Evolutionary conservation across 2,329 filamentous ascomycete genomes (phyloP), one percentile per base, ranked within the genome.

Genomic region (Polytolypa hystricis): DNA sequence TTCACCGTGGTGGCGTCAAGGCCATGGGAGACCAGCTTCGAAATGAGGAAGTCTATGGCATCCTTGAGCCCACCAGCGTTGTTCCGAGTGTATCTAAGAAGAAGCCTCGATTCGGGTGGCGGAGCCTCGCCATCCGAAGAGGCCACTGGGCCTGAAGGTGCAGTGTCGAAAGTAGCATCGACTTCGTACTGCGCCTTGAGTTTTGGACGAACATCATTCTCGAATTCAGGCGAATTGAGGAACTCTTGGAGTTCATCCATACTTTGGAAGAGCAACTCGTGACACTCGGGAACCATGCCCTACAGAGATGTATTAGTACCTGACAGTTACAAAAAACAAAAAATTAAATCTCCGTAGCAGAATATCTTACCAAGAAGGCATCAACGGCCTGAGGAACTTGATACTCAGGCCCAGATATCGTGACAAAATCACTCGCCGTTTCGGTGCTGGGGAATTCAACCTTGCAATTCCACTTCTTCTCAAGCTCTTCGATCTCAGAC

Each of bases 391-490:
- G 83, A 44, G 91, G 89, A 23, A 98, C 89, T 70, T 96, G 91
- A 74, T 93, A 98, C 65, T 96, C 89, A 33, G 91, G 91, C 4
- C 91, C 91, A 43, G 86, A 94, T 40, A 98, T 86, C 12, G 82
- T 93, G 36, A 98, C 86, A 54, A 93, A 82, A 54, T 98, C 91
- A 57, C 89, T 96, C 15, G 91, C 91, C 62, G 93, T 83, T 60
- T 98, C 91, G 7, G 91, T 96, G 64, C 87, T 94, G 5, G 91
- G 91, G 57, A 98, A 98, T 49, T 86, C 84, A 54, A 98, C 93
- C 69, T 96, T 96, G 78, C 91, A 98, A 61, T 96, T 96, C 81
- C 87, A 96, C 65, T 94, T 95, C 71, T 93, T 93, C 67, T 98
- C 91, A 35, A 98, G 71, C 49, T 91, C 84, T 47, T 96, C 89